Evolutionary conservation across 805 yeast species (phyloP), one percentile per base, ranked within the genome.

Genomic region (Debaryomyces tyrocola): DNA sequence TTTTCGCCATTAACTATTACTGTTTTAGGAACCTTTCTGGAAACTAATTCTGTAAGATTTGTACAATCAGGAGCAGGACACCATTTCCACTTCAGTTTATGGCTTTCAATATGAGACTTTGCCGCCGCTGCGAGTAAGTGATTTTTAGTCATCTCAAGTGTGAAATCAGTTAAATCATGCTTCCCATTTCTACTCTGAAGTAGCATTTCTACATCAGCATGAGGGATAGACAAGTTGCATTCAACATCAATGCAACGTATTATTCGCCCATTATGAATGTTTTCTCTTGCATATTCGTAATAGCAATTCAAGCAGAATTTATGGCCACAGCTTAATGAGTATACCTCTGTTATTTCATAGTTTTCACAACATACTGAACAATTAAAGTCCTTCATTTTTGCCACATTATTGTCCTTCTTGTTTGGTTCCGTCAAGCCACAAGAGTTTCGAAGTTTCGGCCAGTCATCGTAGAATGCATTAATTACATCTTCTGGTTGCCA

Each of bases 31-130:
- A 35, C 53, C 3, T 47, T 47, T 28, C 42, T n/a, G 10, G 18
- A 8, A 2, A 58, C 31, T 10, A 61, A 38, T 47, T 71, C 69
- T n/a, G 89, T 75, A 20, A 88, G 74, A 38, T 76, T 67, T 37
- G 75, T 72, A 62, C 97, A 87, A 59, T 87, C 96, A 0, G 91
- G 84, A 1, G 87, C 84, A 0, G 97, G 96, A 63, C 98, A 91
- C 86, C 90, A 84, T 53, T 78, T 79, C 55, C 75, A 82, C 39
- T 73, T 74, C 38, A 69, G 62, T 47, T 78, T 75, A 40, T 77
- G 72, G 12, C 55, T 41, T 17, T 77, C 77, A n/a, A 85, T 77
- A 56, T 75, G 84, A 21, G 72, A 62, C 47, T 51, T 78, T 7
- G 83, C 73, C 52, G 59, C 63, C 53, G 79, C 77, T 12, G 45